These are phyloP conservation scores for Starmerella apicola DNA, from an alignment of 805 yeast genomes.

Conservation along the genomic window DNA sequence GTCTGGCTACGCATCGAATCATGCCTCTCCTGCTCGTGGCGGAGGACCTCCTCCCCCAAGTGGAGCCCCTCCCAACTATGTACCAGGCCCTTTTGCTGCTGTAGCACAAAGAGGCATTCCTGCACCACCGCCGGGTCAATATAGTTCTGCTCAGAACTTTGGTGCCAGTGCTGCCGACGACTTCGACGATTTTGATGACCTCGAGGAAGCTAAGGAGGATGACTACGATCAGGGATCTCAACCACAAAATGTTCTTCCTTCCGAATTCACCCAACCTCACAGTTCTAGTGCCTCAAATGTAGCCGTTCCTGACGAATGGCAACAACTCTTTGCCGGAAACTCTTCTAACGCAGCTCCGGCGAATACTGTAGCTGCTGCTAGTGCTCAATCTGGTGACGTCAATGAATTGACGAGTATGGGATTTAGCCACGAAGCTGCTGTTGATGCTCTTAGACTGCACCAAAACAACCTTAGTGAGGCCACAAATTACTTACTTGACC, in stretches of 20 bases:
- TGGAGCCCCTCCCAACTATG: too few species aligned
- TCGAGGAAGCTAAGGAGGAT: constrained; percentile 32
- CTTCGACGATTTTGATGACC: constrained; percentile 25
- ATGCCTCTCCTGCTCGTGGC: too few species aligned
- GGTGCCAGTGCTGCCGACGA: constrained; percentile 22
- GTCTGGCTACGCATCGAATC: too few species aligned
- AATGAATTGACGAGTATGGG: constrained; percentile 74
- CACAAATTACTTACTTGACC: constrained; percentile 68
- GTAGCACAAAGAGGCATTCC: too few species aligned
- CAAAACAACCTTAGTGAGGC: constrained; percentile 75
- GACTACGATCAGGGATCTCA: too few species aligned
- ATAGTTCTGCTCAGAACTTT: too few species aligned
- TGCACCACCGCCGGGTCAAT: too few species aligned
- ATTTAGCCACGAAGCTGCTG: constrained; percentile 52
- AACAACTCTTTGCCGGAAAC: constrained; percentile 75
- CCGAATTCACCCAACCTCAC: too few species aligned
- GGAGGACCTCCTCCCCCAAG: too few species aligned
- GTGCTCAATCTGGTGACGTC: constrained; percentile 45
- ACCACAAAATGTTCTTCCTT: constrained; percentile 11
- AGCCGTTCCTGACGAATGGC: constrained; percentile 69
- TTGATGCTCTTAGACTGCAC: constrained; percentile 53
- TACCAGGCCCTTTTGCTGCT: too few species aligned
- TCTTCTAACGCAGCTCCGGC: constrained; percentile 2
- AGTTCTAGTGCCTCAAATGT: constrained; percentile 5
- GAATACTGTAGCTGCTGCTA: constrained; percentile 12